phyloP scores from a whole-genome alignment of 202 grass and related monocot genomes.

The Bolboschoenoplectus hybrid region DNA sequence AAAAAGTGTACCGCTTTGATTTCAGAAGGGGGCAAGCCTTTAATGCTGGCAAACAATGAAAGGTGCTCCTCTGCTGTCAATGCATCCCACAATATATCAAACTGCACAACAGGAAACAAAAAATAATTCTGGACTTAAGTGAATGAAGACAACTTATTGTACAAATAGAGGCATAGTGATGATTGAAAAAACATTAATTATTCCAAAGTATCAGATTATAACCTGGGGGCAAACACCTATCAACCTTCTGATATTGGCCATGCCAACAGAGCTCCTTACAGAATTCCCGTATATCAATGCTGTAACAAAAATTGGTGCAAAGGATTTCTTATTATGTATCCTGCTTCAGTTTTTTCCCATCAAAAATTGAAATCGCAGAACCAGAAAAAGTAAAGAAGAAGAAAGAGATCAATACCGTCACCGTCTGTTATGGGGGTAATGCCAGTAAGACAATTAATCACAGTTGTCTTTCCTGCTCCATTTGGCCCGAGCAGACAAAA shows the following conservation, averaged over 20 bases:
- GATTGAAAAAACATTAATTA: not conserved
- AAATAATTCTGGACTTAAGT: conserved; percentile 16
- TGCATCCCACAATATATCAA: conserved; percentile 98
- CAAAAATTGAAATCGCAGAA: conserved; percentile 14
- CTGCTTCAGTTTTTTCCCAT: conserved; percentile 38
- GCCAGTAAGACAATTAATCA: conserved; percentile 90
- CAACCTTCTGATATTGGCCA: conserved; percentile 89
- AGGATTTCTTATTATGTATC: conserved; percentile 30
- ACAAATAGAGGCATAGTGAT: conserved; percentile 23
- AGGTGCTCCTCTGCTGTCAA: conserved; percentile 85
- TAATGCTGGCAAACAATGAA: conserved; percentile 92
- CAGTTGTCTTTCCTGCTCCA: conserved; percentile 97
- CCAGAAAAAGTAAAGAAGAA: conserved; percentile 26
- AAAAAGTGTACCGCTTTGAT: conserved; percentile 65
- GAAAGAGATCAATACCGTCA: conserved; percentile 63
- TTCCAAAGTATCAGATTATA: conserved; percentile 15
- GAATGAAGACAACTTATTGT: not conserved
- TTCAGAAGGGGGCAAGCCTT: conserved; percentile 71
- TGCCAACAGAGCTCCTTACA: conserved; percentile 73
- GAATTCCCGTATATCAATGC: conserved; percentile 89
- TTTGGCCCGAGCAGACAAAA: conserved; percentile 97
- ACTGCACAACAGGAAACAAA: conserved; percentile 50
- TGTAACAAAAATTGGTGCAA: conserved; percentile 34
- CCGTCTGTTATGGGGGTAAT: conserved; percentile 92
- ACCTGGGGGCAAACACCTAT: conserved; percentile 98